Evolutionary conservation across 441 rosid species (phyloP).

Genomic region (Adansonia rubrostipa): DNA sequence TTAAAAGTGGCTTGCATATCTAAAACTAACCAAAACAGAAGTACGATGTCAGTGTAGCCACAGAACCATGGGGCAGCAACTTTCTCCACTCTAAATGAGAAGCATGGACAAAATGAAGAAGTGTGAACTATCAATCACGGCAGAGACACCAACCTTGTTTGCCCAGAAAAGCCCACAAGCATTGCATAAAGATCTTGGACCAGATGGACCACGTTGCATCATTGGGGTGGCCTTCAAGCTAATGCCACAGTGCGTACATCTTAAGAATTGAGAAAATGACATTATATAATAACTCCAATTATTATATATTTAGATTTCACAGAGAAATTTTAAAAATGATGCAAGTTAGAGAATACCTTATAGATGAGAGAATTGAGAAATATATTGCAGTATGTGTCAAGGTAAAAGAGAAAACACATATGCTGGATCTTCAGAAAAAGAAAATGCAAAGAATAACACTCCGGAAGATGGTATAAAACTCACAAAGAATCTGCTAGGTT

Average conservation of each 20-base stretch:
- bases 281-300: slow-evolving; percentile 1
- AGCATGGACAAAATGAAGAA: not conserved
- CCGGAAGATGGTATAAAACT: slow-evolving; percentile 40
- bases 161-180: slow-evolving; percentile 99
- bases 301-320: not conserved
- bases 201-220: slow-evolving; percentile 99
- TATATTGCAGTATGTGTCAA: not conserved
- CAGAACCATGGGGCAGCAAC: not conserved
- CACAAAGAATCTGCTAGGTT: slow-evolving; percentile 66
- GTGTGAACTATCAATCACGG: not conserved
- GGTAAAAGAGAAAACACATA: not conserved
- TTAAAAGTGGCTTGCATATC: not conserved
- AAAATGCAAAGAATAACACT: not conserved
- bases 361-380: not conserved
- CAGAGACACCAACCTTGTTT: slow-evolving; percentile 66
- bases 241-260: slow-evolving; percentile 88
- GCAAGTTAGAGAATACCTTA: not conserved
- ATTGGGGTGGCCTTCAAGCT: slow-evolving; percentile 91
- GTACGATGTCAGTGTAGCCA: not conserved
- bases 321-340: not conserved
- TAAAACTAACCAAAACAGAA: slow-evolving; percentile 3
- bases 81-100: slow-evolving; percentile 1
- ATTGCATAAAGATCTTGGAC: slow-evolving; percentile 97
- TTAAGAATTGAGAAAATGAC: slow-evolving; percentile 35
- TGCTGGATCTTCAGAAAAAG: not conserved